Conservation (phyloP, 768 basidiomycete species). For the Filobasidium wieringae region DNA sequence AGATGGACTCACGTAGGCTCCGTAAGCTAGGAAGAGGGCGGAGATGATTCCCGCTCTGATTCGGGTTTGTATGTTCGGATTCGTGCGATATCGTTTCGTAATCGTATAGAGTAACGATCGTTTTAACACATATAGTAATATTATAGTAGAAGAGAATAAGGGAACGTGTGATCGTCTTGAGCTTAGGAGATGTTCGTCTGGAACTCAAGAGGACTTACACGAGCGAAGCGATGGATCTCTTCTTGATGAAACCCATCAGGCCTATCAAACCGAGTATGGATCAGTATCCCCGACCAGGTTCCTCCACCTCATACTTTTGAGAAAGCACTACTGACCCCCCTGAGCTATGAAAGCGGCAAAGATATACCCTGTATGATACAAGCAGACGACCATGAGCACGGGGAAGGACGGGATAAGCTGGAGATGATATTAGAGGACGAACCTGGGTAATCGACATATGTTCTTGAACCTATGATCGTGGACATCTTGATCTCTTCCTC, state of each 20-base stretch:
- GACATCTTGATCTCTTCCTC: too few species aligned
- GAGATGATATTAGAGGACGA: background rate
- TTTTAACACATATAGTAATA: too few species aligned
- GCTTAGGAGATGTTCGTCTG: too few species aligned
- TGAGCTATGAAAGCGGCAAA: conserved; percentile 10
- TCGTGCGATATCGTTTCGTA: too few species aligned
- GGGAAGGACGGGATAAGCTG: background rate
- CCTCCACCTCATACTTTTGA: background rate
- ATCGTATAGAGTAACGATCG: too few species aligned
- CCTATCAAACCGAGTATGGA: background rate
- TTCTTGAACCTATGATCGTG: too few species aligned
- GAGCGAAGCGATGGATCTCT: conserved; percentile 10
- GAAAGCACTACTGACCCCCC: background rate
- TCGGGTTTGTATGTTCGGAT: too few species aligned
- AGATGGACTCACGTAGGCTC: conserved; percentile 12
- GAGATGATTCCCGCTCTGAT: conserved; percentile 13
- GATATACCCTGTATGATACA: conserved; percentile 6
- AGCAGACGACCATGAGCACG: background rate
- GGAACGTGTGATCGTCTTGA: too few species aligned
- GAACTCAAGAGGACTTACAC: conserved; percentile 12
- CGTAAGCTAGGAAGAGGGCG: conserved; percentile 16
- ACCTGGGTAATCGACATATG: conserved; percentile 11
- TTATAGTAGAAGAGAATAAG: too few species aligned
- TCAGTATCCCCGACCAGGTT: background rate
- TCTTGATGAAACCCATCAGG: conserved; percentile 16